Evolutionary conservation across 2,329 filamentous ascomycete species (phyloP).

Genomic region (Beauveria australis): DNA sequence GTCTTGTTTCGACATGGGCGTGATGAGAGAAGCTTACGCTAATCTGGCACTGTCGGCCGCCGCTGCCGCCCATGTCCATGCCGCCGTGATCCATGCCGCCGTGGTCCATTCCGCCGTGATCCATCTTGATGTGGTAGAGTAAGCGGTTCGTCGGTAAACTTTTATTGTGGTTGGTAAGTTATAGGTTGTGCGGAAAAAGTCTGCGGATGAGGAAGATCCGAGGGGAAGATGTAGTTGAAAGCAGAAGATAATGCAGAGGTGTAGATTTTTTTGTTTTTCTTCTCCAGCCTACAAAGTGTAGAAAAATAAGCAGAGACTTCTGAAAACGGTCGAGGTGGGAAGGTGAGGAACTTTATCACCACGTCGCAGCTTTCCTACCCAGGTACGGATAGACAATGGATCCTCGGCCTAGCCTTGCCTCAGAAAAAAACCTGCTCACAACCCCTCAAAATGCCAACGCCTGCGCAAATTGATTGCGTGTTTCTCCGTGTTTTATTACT

Average conservation of each 20-base stretch:
- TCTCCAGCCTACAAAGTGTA: too few species aligned
- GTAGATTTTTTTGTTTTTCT: neutral
- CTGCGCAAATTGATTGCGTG: neutral
- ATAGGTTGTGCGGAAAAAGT: too few species aligned
- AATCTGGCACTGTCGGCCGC: constrained; percentile 30
- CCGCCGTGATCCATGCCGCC: constrained; percentile 14
- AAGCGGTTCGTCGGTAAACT: too few species aligned
- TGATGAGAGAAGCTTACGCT: constrained; percentile 20
- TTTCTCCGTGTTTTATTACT: neutral
- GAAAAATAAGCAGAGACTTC: neutral
- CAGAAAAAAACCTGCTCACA: constrained; percentile 6
- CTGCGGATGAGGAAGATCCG: too few species aligned
- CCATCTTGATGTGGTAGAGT: neutral
- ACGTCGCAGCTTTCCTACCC: neutral
- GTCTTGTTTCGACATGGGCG: neutral
- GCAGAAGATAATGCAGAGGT: neutral
- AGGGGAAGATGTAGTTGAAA: neutral
- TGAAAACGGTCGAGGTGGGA: neutral
- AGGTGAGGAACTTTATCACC: neutral
- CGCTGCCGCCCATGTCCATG: constrained; percentile 15
- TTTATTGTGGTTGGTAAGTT: neutral
- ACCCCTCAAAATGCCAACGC: neutral
- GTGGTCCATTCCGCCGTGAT: constrained; percentile 14
- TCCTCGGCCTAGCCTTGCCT: neutral
- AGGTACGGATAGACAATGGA: neutral